Base-by-base conservation (phyloP, 768 basidiomycete genomes). In the Tricholoma sp. region DNA sequence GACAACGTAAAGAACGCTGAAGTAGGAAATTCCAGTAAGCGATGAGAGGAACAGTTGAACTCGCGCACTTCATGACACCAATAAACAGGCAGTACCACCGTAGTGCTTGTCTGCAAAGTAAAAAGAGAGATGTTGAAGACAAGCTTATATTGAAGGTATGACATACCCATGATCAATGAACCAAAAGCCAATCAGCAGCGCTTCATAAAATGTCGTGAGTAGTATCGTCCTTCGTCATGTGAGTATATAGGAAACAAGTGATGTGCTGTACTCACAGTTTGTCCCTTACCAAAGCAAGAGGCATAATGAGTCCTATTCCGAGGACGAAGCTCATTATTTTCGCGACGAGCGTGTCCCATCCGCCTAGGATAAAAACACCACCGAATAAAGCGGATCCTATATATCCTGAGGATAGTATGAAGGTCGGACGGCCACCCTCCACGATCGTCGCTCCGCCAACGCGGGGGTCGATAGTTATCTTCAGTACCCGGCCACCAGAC, bases 241-340 rank as follows among this genome's bases (percentile, higher is more conserved):
- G 41, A n/a, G 29, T 41, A n/a, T 31, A 53, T 56, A 28, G 6
- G n/a, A 15, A 34, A 41, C 2, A 48, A 50, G n/a, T 31, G 54
- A 51, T 20, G 33, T 15, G 50, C 15, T 44, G 4, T 20, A 77
- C 89, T 67, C 66, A 94, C 93, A 96, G 63, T 78, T 95, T 95
- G 67, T 94, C 91, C 57, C 92, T 81, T 36, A 95, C 92, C 29
- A 95, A 84, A 12, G 86, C 82, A 48, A 96, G 76, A 1, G 94
- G 94, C 31, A 88, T 81, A n/a, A 96, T 71, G 28, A 98, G 74
- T 13, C 93, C 95, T 33, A 97, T 78, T 33, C 84, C 94, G 51
- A 96, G 80, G 52, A 95, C 85, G 64, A 95, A 94, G 72, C 93
- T 94, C 70, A 94, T 82, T 56, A 97, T 83, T 71, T 98, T 98